A percentile compares a stretch with the other conserved stretches of the same genome.
Evolutionary conservation across 2,329 filamentous ascomycete genomes (phyloP).

Genomic region (Erysiphe neolycopersici): DNA sequence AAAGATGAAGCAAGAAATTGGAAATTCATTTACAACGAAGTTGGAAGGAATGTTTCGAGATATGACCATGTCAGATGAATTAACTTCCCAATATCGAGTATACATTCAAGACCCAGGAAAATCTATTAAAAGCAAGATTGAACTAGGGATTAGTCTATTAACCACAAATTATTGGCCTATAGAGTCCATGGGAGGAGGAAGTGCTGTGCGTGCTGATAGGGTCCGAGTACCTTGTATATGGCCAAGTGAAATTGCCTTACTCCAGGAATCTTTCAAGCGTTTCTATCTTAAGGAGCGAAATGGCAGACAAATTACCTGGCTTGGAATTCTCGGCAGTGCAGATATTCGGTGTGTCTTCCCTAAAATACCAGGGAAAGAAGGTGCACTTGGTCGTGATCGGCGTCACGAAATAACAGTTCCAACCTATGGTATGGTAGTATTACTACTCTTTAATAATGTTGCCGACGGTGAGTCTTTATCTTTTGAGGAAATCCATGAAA

Average conservation of each 20-base stretch:
- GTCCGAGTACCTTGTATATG: slow-evolving; percentile 34
- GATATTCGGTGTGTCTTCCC: slow-evolving; percentile 65
- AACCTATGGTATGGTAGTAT: slow-evolving; percentile 74
- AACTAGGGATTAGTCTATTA: slow-evolving; percentile 61
- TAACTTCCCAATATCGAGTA: slow-evolving; percentile 50
- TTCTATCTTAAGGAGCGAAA: slow-evolving; percentile 76
- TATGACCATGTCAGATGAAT: slow-evolving; percentile 64
- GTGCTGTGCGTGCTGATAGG: slow-evolving; percentile 23
- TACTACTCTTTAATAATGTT: slow-evolving; percentile 72
- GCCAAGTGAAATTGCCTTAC: slow-evolving; percentile 42
- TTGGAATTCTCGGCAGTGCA: slow-evolving; percentile 43
- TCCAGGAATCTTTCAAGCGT: slow-evolving; percentile 65
- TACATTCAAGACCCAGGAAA: slow-evolving; percentile 29
- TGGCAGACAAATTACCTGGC: slow-evolving; percentile 71
- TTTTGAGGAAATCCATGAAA: slow-evolving; percentile 57
- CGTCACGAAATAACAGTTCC: slow-evolving; percentile 79
- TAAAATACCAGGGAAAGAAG: slow-evolving; percentile 41
- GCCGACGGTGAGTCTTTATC: slow-evolving; percentile 22
- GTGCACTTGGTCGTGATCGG: slow-evolving; percentile 33
- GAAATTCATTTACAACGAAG: slow-evolving; percentile 77
- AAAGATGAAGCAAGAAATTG: slow-evolving; percentile 90
- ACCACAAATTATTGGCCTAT: slow-evolving; percentile 91
- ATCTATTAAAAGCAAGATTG: slow-evolving; percentile 33
- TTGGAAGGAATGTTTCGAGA: slow-evolving; percentile 97
- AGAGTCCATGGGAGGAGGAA: slow-evolving; percentile 46